Evolutionary conservation across 139 green algal genomes (phyloP), one percentile per base, ranked within the genome.

Genomic region (Dunaliella primolecta): DNA sequence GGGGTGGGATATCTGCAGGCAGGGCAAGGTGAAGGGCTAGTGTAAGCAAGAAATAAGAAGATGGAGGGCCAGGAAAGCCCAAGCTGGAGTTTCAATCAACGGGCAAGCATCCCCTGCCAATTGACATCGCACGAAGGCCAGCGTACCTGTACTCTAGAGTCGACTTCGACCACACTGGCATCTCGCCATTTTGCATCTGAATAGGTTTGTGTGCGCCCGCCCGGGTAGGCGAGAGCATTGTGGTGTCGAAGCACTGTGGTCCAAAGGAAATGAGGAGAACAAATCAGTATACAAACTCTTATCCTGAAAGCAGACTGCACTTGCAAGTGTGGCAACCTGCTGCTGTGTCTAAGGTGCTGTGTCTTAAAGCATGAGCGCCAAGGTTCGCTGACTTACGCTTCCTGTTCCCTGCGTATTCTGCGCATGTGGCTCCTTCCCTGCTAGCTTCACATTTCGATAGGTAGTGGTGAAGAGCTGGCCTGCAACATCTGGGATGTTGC

Each of bases 221-320:
- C 32, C 90, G 81, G 0, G 75, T 74, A 36, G 86, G 80, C 15
- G 88, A 91, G 31, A 90, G 76, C 2, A 83, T 25, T 2, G 91
- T 95, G 7, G 88, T 93, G 83, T 95, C 92, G 80, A 95, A 95
- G 84, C 92, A 95, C 92, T 93, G 88, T 81, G 74, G 46, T n/a
- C n/a, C n/a, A n/a, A n/a, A n/a, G n/a, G n/a, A n/a, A n/a, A n/a
- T n/a, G n/a, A n/a, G n/a, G n/a, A n/a, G n/a, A n/a, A n/a, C n/a
- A n/a, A n/a, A n/a, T n/a, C n/a, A n/a, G n/a, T n/a, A n/a, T n/a
- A n/a, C n/a, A n/a, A n/a, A n/a, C n/a, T n/a, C n/a, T n/a, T n/a
- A n/a, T n/a, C n/a, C n/a, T n/a, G n/a, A n/a, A n/a, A n/a, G n/a
- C n/a, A n/a, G n/a, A n/a, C n/a, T n/a, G n/a, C n/a, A n/a, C n/a